Evolutionary conservation across 495 filamentous ascomycete species (phyloP), one percentile per base, ranked within the genome.

Genomic region (Xylaria cubensis): DNA sequence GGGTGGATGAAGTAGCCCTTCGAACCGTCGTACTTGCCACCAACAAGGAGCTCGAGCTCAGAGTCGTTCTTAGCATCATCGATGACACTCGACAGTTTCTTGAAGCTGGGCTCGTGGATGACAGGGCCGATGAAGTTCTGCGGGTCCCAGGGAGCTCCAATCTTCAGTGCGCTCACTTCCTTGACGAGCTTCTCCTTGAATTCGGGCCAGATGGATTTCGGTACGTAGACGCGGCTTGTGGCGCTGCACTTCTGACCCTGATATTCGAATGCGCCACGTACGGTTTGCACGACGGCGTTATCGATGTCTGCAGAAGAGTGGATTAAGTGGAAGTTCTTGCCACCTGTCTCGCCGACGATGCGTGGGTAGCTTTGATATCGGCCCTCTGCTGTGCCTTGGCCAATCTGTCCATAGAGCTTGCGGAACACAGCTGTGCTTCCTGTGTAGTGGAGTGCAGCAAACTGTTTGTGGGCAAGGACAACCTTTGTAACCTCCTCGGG

Each of bases 241-340:
- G 93, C 93, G 75, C 90, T 92, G 83, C 93, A 97, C 80, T 97
- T 97, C 80, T 97, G 94, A 29, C 94, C 94, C 79, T 94, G 92
- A 78, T 93, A 97, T 82, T 97, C 94, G 76, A 97, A 97, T 9
- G 94, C 91, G 51, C 93, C 94, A 51, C 94, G 91, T 39, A 97
- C 89, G 12, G 93, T 97, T 73, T 96, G 91, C 56, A 91, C 84
- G 12, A 89, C 92, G 36, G 94, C 93, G 74, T 94, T 95, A 44
- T 87, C 80, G 58, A 94, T 75, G 73, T 96, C 92, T 46, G 94
- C 93, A 4, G 88, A 90, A 7, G 84, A 72, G 78, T 97, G 93
- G 56, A 97, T 80, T 50, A 97, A 84, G 82, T 95, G 94, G 86
- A 94, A 97, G 82, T 97, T 97, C 88, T 97, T 97, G 72, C 94